Evolutionary conservation across 2,329 filamentous ascomycete species (phyloP).

Genomic region (Xylariaceae sp.): DNA sequence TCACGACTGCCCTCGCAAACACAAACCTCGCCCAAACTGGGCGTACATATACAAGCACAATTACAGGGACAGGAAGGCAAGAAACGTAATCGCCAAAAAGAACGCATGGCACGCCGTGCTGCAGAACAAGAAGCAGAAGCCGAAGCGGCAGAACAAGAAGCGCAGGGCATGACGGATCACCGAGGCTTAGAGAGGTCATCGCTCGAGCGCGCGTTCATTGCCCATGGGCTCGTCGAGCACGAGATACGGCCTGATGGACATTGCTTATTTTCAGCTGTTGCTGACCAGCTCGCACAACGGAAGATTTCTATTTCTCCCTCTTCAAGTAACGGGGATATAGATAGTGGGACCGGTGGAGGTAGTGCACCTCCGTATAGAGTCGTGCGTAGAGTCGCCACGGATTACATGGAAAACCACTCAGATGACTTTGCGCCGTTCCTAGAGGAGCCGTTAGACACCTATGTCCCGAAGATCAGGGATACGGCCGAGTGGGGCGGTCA

Average conservation of each 20-base stretch:
- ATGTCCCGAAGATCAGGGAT: slow-evolving; percentile 78
- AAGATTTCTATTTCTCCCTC: slow-evolving; percentile 50
- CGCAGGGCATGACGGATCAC: slow-evolving; percentile 74
- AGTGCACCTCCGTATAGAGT: slow-evolving; percentile 62
- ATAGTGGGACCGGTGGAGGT: slow-evolving; percentile 31
- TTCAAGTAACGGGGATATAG: background rate
- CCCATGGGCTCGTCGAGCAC: slow-evolving; percentile 72
- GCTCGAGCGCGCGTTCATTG: slow-evolving; percentile 72
- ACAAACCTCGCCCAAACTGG: slow-evolving; percentile 8
- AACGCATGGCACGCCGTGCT: slow-evolving; percentile 84
- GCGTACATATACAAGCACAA: slow-evolving; percentile 16
- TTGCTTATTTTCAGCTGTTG: slow-evolving; percentile 91
- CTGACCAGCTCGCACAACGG: slow-evolving; percentile 74
- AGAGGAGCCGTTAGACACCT: slow-evolving; percentile 77
- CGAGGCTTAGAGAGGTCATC: slow-evolving; percentile 71
- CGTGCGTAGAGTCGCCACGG: slow-evolving; percentile 74
- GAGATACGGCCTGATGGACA: slow-evolving; percentile 91
- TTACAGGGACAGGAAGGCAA: slow-evolving; percentile 48
- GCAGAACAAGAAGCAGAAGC: slow-evolving; percentile 79
- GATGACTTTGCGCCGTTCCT: slow-evolving; percentile 89
- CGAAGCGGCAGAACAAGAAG: slow-evolving; percentile 75
- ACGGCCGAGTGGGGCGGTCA: slow-evolving; percentile 98
- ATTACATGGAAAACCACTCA: slow-evolving; percentile 74
- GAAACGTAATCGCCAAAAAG: slow-evolving; percentile 91
- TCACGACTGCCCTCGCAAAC: slow-evolving; percentile 31